Percentiles rank a stretch among this genome's conserved stretches.
Evolutionary conservation across 1,284 basidiomycete genomes (phyloP).

Genomic region (Ustilago crameri): DNA sequence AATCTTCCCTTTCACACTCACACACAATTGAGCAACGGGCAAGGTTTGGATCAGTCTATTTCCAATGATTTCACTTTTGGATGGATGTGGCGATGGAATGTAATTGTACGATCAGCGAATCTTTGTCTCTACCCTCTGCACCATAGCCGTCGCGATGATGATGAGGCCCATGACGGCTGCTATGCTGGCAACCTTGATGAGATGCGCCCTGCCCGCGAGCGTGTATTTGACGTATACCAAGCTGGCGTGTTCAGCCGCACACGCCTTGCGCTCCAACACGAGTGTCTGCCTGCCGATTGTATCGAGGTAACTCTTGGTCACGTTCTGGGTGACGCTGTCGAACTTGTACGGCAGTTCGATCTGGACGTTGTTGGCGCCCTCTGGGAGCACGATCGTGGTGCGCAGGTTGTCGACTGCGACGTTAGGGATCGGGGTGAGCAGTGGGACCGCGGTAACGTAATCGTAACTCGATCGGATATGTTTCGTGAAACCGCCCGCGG

Average conservation of each 20-base stretch:
- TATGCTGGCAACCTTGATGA: conserved; percentile 51
- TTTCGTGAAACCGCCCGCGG: conserved; percentile 71
- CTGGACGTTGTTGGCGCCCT: conserved; percentile 83
- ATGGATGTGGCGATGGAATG: no score
- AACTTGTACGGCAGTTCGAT: conserved; percentile 82
- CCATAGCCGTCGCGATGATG: conserved; percentile 24
- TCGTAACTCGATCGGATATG: conserved; percentile 58
- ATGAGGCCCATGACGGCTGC: conserved; percentile 18
- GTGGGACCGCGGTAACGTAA: conserved; percentile 83
- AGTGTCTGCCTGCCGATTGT: conserved; percentile 87
- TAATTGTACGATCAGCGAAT: conserved; percentile 19
- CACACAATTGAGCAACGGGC: no score
- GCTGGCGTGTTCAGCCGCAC: conserved; percentile 15
- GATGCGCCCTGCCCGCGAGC: conserved; percentile 30
- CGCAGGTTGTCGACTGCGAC: conserved; percentile 84
- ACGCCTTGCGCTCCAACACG: conserved; percentile 75
- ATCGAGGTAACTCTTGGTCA: conserved; percentile 88
- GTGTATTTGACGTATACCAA: conserved; percentile 58
- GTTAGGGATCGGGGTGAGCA: conserved; percentile 83
- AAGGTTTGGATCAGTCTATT: no score
- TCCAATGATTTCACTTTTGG: no score
- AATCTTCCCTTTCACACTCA: no score
- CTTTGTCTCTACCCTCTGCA: conserved; percentile 43
- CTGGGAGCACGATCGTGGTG: conserved; percentile 85
- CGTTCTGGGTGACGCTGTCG: conserved; percentile 74